These are phyloP conservation scores for Ophiostoma ulmi DNA, from an alignment of 2,329 filamentous ascomycete genomes.

Conservation along the genomic window DNA sequence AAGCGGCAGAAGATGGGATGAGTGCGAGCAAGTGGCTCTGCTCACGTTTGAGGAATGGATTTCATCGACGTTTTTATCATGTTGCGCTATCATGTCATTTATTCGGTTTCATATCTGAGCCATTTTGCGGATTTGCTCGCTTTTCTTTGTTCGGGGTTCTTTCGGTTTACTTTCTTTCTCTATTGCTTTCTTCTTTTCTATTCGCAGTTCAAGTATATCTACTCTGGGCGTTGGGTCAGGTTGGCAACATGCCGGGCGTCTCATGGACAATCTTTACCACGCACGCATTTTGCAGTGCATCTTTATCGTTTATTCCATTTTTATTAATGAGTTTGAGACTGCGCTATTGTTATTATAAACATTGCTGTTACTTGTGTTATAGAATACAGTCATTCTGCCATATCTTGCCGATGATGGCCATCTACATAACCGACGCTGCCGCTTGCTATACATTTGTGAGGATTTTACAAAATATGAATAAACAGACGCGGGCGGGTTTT, in stretches of 20 bases:
- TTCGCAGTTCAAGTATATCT: not conserved
- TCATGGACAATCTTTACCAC: not conserved
- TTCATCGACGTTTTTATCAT: not conserved
- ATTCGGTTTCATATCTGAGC: not conserved
- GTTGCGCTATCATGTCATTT: not conserved
- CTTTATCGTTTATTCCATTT: not conserved
- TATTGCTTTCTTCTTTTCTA: not conserved
- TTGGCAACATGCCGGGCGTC: not conserved
- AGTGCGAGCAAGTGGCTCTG: not conserved
- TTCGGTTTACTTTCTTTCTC: not conserved
- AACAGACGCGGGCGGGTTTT: too few relatives aligned
- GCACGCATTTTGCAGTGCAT: not conserved
- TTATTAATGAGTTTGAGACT: constrained; percentile 2
- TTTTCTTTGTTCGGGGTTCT: not conserved
- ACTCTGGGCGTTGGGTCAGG: not conserved
- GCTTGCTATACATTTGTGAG: too few relatives aligned
- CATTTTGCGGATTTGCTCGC: not conserved
- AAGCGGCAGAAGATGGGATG: constrained; percentile 47
- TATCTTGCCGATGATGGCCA: too few relatives aligned
- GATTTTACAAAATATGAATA: too few relatives aligned
- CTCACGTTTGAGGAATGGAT: not conserved
- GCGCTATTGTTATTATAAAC: not conserved
- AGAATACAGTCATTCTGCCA: not conserved
- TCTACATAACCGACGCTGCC: too few relatives aligned
- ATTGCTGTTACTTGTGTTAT: not conserved